Base-by-base conservation (phyloP, 257 asterid genomes). In the Penstemon davidsonii region DNA sequence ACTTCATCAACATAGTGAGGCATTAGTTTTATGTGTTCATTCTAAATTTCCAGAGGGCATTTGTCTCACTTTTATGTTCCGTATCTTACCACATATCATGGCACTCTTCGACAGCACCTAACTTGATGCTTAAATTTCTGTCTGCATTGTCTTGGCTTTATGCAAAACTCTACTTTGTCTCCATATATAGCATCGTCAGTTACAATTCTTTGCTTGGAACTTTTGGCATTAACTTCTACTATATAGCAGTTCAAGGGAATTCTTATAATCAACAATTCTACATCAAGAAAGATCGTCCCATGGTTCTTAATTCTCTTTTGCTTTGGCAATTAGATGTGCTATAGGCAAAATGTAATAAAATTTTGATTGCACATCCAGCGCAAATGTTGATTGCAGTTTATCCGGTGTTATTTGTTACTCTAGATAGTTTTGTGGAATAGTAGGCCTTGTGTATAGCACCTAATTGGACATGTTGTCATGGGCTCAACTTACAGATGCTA, bases 401-500 rank as follows among this genome's bases (percentile, higher is more conserved):
- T 66, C 5, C n/a, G 15, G 53, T 40, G 43, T 4, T 33, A 8
- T 7, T 55, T 18, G 12, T 58, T 58, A 38, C 37, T 38, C 58
- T 49, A 46, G 41, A 69, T 46, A 50, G 10, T 19, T 33, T 11
- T 39, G 50, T 10, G 9, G 9, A 19, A 6, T 51, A 44, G 55
- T 54, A 46, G 9, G 18, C n/a, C 45, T 36, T 46, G 59, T 52
- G 47, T 25, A 25, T 25, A 25, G 33, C 2, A 25, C 2, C 33
- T 25, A 25, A 25, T 10, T 51, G n/a, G 2, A 63, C 55, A 72
- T 62, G 8, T 56, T 78, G 75, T 44, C 33, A 42, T 61, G 80
- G 52, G 33, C 41, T 54, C 74, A 64, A 59, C 64, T 47, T 64
- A n/a, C 74, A 94, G 99, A 83, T 78, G 89, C 97, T 55, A 76